Base-by-base conservation (phyloP, 192 early-diverging fungal species). In the Gamsiella multidivaricata region DNA sequence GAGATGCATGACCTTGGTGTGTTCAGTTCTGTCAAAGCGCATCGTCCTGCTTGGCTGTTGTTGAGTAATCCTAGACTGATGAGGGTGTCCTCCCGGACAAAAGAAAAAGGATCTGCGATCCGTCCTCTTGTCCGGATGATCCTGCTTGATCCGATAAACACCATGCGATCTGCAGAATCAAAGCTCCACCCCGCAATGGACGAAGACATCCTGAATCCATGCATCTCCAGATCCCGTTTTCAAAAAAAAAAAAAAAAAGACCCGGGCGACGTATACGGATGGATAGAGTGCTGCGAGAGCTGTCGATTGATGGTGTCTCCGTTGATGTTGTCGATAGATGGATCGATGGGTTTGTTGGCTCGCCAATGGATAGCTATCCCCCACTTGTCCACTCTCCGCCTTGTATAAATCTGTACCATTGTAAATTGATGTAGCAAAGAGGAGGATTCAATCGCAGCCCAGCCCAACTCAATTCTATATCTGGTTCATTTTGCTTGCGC, bases 361-460 rank as follows among this genome's bases (percentile, higher is more conserved):
- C 2, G 18, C 55, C 31, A 41, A 36, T 25, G 5, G 58, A 7
- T 15, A 15, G 23, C n/a, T n/a, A n/a, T n/a, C n/a, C n/a, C n/a
- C n/a, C n/a, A n/a, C n/a, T n/a, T n/a, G n/a, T n/a, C n/a, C n/a
- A 7, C 18, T 31, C 26, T 34, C 18, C 14, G 18, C 7, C 8
- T 28, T 26, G 9, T 29, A 53, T 29, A 11, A 58, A 58, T 47
- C 49, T 58, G 46, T 69, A 69, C 56, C 67, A 60, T 69, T 69
- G 55, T 69, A 59, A 60, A 69, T 69, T 57, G 45, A 43, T 69
- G 67, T 68, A 50, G 55, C 54, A 56, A 68, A 68, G 55, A 58
- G 55, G 65, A 58, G 46, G 55, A 50, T 68, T 43, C 65, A 68
- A 68, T 58, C 65, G 22, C 60, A 37, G 31, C 60, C 29, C 20